Base-by-base conservation (phyloP, 495 filamentous ascomycete genomes). In the Penicillium robsamsonii region DNA sequence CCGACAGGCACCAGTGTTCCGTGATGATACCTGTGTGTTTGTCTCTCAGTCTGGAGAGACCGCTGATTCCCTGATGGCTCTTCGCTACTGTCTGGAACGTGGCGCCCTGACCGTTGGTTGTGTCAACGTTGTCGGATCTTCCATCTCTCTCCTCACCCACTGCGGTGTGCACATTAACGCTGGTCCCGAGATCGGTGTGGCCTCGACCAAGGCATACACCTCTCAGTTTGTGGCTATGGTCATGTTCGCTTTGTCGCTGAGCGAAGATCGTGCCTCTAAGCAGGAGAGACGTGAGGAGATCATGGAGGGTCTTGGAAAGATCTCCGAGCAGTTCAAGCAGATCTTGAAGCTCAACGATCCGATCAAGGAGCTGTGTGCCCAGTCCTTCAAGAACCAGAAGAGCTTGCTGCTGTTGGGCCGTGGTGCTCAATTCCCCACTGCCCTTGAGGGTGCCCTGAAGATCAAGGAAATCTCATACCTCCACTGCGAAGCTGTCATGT, bases 401-500 rank as follows among this genome's bases (percentile, higher is more conserved):
- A 92, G 88, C 62, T 71, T 98, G 69, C 81, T 98, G 52, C 85
- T 98, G 37, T 80, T 98, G 48, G 94, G 94, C 46, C 88, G 94
- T 74, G 94, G 94, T 58, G 90, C 91, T 66, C 94, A 98, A 73
- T 96, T 92, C 75, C 92, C 94, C 47, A 98, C 94, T 63, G 94
- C 94, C 18, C 86, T 98, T 41, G 94, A 98, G 79, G 94, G 84
- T 70, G 94, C 94, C 46, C 81, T 98, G 35, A 98, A 98, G 80
- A 98, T 98, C 70, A 98, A 98, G 83, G 94, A 98, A 77, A 98
- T 98, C 62, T 97, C 94, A 44, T 98, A 98, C 72, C 88, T 98
- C 48, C 94, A 98, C 72, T 98, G 94, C 72, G 94, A 98, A 79
- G 94, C 94, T 67, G 94, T 98, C 74, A 98, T 98, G 94, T 97